A percentile compares a stretch with the other conserved stretches of the same genome.
Conservation (phyloP, 108 stramenopile genomes). For the Cyclotella kingstonii region DNA sequence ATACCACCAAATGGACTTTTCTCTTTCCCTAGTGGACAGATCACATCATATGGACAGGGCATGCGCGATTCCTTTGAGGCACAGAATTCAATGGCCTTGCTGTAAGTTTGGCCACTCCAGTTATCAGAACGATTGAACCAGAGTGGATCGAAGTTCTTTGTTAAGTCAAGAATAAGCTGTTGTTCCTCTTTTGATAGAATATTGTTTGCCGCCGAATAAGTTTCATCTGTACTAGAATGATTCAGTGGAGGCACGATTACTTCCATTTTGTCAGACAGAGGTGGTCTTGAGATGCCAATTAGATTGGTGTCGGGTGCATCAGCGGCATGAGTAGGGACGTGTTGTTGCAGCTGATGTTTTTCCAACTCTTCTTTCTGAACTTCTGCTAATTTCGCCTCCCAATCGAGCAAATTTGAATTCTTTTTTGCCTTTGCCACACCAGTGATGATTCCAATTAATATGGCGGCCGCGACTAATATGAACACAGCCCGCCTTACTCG, state of each 20-base stretch:
- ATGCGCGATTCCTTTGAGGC: slow-evolving; percentile 3
- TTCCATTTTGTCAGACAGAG: background rate
- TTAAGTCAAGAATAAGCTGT: too few species aligned
- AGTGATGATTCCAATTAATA: slow-evolving; percentile 1
- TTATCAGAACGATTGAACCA: background rate
- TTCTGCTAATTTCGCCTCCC: slow-evolving; percentile 14
- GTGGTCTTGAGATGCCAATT: background rate
- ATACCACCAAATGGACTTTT: slow-evolving; percentile 11
- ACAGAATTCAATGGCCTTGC: slow-evolving; percentile 18
- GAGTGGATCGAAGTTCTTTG: slow-evolving; percentile 4
- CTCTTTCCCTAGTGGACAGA: slow-evolving; percentile 18
- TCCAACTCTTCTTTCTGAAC: slow-evolving; percentile 3
- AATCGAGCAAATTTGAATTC: slow-evolving; percentile 7
- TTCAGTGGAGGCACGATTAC: background rate
- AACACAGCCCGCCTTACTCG: slow-evolving; percentile 4
- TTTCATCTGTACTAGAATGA: too few species aligned
- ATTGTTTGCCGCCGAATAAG: too few species aligned
- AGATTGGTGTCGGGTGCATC: background rate
- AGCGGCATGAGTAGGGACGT: background rate
- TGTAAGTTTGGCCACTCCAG: slow-evolving; percentile 16
- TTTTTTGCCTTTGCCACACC: slow-evolving; percentile 1
- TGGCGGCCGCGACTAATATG: background rate
- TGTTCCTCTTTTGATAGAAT: too few species aligned
- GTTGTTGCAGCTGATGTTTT: background rate
- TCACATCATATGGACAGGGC: slow-evolving; percentile 20